Evolutionary conservation across 768 basidiomycete species (phyloP).

Genomic region (Phylloporus rhodoxanthus): DNA sequence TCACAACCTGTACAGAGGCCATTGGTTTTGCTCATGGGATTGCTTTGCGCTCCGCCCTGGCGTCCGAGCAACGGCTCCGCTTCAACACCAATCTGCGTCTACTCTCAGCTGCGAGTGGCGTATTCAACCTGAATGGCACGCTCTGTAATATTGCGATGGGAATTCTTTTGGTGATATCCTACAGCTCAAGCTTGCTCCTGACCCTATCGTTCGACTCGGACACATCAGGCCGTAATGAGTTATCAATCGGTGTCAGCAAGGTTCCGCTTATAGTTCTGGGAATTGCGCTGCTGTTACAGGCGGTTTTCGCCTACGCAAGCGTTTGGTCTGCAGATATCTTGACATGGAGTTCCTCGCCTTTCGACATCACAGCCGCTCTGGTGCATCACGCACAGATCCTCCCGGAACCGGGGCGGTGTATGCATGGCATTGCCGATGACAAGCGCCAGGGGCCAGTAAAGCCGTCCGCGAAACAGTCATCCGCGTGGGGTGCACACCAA

Average conservation of each 20-base stretch:
- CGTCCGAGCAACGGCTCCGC: slow-evolving; percentile 20
- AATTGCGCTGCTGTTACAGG: slow-evolving; percentile 19
- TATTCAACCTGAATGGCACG: slow-evolving; percentile 21
- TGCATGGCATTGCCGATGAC: slow-evolving; percentile 18
- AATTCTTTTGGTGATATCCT: slow-evolving; percentile 26
- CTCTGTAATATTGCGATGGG: slow-evolving; percentile 20
- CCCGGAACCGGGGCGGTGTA: slow-evolving; percentile 18
- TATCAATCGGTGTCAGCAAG: too few relatives aligned
- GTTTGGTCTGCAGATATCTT: slow-evolving; percentile 17
- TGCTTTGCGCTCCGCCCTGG: slow-evolving; percentile 24
- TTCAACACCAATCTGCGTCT: slow-evolving; percentile 12
- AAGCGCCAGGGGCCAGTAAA: slow-evolving; percentile 5
- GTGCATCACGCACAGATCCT: slow-evolving; percentile 24
- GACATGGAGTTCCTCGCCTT: slow-evolving; percentile 31
- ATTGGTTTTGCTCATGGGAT: neutral
- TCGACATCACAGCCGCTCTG: slow-evolving; percentile 28
- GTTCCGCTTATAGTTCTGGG: slow-evolving; percentile 28
- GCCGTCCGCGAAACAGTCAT: slow-evolving; percentile 18
- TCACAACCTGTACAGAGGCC: neutral
- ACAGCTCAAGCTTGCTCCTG: slow-evolving; percentile 23
- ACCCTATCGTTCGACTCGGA: too few relatives aligned
- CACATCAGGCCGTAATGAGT: too few relatives aligned
- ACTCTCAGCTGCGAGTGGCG: slow-evolving; percentile 17
- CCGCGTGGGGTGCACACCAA: slow-evolving; percentile 26
- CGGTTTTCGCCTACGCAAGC: slow-evolving; percentile 20